phyloP scores from a whole-genome alignment of 2,329 filamentous ascomycete genomes.

The Scytalidium sp. region DNA sequence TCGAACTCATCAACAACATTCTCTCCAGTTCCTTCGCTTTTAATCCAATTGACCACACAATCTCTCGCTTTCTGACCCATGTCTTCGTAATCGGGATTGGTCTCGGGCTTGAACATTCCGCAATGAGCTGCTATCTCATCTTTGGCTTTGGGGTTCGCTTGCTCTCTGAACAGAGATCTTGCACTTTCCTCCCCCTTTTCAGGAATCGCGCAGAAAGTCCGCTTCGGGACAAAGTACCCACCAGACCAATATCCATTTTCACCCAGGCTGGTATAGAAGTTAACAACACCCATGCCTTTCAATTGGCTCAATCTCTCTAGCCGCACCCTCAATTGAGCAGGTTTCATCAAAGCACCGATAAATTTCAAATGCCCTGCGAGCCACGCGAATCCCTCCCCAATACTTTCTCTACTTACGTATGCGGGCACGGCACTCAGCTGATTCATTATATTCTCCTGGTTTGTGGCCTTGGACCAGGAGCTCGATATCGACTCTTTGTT shows the following conservation, averaged over 20 bases:
- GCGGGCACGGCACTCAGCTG: constrained; percentile 23
- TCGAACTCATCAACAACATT: constrained; percentile 18
- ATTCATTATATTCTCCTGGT: constrained; percentile 39
- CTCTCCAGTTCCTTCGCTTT: constrained; percentile 9
- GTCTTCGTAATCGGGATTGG: constrained; percentile 17
- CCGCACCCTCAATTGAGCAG: constrained; percentile 67
- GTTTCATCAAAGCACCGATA: constrained; percentile 73
- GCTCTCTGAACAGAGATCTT: constrained; percentile 14
- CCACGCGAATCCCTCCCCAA: constrained; percentile 71
- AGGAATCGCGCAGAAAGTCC: constrained; percentile 78
- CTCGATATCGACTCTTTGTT: constrained; percentile 5
- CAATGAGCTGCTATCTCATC: constrained; percentile 25
- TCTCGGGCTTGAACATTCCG: constrained; percentile 22
- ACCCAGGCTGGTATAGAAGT: constrained; percentile 76
- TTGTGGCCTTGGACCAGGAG: constrained; percentile 35
- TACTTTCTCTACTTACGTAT: constrained; percentile 55
- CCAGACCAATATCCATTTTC: constrained; percentile 64
- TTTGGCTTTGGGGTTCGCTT: constrained; percentile 15
- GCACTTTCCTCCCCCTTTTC: constrained; percentile 24
- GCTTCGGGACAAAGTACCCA: constrained; percentile 58
- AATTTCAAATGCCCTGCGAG: constrained; percentile 82
- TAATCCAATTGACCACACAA: constrained; percentile 15
- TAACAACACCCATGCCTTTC: constrained; percentile 64
- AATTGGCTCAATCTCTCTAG: constrained; percentile 60
- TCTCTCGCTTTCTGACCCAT: constrained; percentile 13